Conservation (phyloP, 23 red algal genomes). For the Gracilaria caudata region DNA sequence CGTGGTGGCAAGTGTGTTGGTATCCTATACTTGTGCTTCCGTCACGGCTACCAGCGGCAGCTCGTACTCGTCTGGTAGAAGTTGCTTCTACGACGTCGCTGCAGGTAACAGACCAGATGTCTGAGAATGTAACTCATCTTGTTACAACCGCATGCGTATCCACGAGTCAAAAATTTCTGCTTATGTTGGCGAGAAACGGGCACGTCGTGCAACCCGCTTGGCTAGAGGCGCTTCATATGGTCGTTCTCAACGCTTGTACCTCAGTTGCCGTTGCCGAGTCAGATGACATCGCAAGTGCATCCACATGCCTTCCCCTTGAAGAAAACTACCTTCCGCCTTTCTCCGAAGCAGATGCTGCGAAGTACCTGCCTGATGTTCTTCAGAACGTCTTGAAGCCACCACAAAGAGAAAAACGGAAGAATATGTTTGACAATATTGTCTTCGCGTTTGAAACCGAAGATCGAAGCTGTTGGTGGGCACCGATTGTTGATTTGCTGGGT, state of each 20-base stretch:
- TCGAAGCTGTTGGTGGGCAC: conserved; percentile 45
- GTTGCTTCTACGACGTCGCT: conserved; percentile 35
- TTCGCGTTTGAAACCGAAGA: conserved; percentile 48
- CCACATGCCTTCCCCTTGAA: conserved; percentile 25
- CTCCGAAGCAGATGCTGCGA: conserved; percentile 12
- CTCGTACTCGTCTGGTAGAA: conserved; percentile 24
- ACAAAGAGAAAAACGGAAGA: conserved; percentile 30
- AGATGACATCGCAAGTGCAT: conserved; percentile 14
- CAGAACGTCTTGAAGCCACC: conserved; percentile 17
- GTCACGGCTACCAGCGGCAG: conserved; percentile 6
- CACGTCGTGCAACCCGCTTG: conserved; percentile 59
- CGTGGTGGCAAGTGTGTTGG: conserved; percentile 70
- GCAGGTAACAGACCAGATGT: conserved; percentile 28
- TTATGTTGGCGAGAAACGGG: conserved; percentile 25
- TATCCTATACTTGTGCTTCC: conserved; percentile 21
- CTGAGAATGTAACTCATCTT: conserved; percentile 52
- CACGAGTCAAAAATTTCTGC: conserved; percentile 36
- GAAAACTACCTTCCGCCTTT: conserved; percentile 51
- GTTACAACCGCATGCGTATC: conserved; percentile 32
- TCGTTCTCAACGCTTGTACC: conserved; percentile 36
- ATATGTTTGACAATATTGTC: conserved; percentile 41
- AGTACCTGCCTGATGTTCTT: conserved; percentile 24
- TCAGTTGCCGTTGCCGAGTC: conserved; percentile 11
- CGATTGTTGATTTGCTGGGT: conserved; percentile 35
- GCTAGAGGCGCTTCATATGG: conserved; percentile 38